A percentile compares a stretch with the other conserved stretches of the same genome.
phyloP scores from a whole-genome alignment of 208 protist genomes.

The Leishmania lainsoni region DNA sequence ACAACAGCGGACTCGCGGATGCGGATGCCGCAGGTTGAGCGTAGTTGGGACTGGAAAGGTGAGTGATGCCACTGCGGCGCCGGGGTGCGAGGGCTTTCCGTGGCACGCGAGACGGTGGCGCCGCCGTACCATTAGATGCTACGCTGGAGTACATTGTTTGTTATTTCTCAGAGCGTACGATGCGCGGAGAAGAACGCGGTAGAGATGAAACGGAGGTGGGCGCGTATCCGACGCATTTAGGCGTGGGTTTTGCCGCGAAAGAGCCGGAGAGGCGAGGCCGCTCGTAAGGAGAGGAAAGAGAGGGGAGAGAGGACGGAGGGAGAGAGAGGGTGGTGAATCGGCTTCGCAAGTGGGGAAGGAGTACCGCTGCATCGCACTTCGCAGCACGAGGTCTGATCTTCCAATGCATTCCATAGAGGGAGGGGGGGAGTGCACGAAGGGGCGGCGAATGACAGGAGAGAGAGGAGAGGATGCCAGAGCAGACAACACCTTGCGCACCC shows the following conservation, averaged over 20 bases:
- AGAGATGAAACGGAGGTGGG: too few relatives aligned
- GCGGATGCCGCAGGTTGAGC: background rate
- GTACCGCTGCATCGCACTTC: background rate
- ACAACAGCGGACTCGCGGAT: background rate
- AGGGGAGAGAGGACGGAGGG: background rate
- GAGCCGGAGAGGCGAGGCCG: background rate
- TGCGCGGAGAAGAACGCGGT: background rate
- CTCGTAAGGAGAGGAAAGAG: background rate
- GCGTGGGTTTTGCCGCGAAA: background rate
- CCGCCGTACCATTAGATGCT: background rate
- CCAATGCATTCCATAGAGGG: background rate
- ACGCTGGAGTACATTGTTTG: background rate
- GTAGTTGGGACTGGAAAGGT: slow-evolving; percentile 8
- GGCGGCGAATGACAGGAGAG: background rate
- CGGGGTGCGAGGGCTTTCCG: background rate
- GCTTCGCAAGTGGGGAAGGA: background rate
- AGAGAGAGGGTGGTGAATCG: background rate
- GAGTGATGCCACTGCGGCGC: slow-evolving; percentile 26
- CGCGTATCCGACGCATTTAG: background rate
- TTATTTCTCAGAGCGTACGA: background rate
- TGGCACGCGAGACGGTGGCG: background rate
- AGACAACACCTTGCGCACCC: background rate
- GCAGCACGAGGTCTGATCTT: background rate
- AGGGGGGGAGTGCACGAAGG: background rate
- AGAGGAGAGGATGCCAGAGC: background rate